phyloP scores from a whole-genome alignment of 371 early-diverging fungal genomes.

The Syncephalastrum sp. region DNA sequence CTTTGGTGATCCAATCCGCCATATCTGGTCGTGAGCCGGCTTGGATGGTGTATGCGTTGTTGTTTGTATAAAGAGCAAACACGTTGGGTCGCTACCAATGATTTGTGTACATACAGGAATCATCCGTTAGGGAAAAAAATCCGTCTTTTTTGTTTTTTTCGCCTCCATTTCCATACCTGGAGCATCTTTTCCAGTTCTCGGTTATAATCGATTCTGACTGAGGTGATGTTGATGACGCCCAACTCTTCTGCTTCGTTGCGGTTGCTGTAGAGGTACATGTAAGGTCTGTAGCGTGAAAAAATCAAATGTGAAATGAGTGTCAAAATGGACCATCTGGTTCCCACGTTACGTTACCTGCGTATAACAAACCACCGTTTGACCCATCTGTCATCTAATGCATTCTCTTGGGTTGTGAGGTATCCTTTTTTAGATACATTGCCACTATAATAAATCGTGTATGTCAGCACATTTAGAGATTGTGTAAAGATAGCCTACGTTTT shows the following conservation, averaged over 20 bases:
- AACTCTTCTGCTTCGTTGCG: constrained; percentile 66
- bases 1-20: constrained; percentile 75
- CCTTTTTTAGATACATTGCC: constrained; percentile 62
- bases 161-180: constrained; percentile 37
- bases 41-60: constrained; percentile 76
- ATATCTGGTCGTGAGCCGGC: constrained; percentile 69
- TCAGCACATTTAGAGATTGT: constrained; percentile 20
- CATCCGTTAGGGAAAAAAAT: constrained; percentile 48
- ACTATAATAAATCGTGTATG: constrained; percentile 22
- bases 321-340: background rate
- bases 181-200: constrained; percentile 66
- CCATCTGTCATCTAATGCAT: constrained; percentile 68
- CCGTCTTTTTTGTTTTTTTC: too few species aligned
- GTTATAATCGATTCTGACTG: constrained; percentile 73
- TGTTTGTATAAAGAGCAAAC: constrained; percentile 80
- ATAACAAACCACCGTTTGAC: constrained; percentile 81
- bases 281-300: constrained; percentile 52
- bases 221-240: constrained; percentile 72
- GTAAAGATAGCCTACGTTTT: constrained; percentile 39
- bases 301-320: background rate
- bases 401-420: constrained; percentile 64
- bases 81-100: constrained; percentile 61
- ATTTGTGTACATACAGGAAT: constrained; percentile 14
- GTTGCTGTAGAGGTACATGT: constrained; percentile 74
- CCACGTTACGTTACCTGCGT: constrained; percentile 50